A percentile compares a stretch with the other conserved stretches of the same genome.
phyloP scores from a whole-genome alignment of 345 rosid genomes.

The Eucalyptus sp. region DNA sequence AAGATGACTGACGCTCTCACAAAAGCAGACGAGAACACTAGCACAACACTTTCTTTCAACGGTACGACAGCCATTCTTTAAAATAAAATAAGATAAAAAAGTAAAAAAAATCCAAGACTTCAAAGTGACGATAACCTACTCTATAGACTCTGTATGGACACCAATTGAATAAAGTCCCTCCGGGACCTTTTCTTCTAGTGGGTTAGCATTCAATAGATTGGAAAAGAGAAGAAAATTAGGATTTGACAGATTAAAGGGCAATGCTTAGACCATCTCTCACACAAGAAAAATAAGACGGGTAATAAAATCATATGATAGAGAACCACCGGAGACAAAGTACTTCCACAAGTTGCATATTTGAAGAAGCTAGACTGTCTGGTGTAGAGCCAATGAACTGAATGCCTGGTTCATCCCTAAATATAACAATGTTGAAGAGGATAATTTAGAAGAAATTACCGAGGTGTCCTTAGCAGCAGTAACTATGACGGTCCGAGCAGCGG shows the following conservation, averaged over 20 bases:
- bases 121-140: conserved; percentile 32
- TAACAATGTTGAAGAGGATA: not conserved
- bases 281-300: not conserved
- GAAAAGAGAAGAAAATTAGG: not conserved
- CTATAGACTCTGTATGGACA: conserved; percentile 82
- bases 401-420: conserved; percentile 55
- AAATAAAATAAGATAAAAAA: not conserved
- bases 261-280: not conserved
- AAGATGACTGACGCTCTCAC: not conserved
- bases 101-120: not conserved
- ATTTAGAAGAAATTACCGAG: not conserved
- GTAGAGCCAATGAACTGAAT: conserved; percentile 70
- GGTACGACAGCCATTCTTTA: not conserved
- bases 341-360: conserved; percentile 72
- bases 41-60: not conserved
- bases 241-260: not conserved
- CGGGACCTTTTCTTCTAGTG: conserved; percentile 71
- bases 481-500: too few species aligned
- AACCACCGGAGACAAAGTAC: not conserved
- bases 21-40: not conserved
- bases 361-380: conserved; percentile 63
- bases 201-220: conserved; percentile 56
- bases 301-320: not conserved
- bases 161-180: conserved; percentile 83
- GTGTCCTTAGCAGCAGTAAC: not conserved